Evolutionary conservation across 2,329 filamentous ascomycete genomes (phyloP).

Genomic region (Apiospora rasikravindrae): DNA sequence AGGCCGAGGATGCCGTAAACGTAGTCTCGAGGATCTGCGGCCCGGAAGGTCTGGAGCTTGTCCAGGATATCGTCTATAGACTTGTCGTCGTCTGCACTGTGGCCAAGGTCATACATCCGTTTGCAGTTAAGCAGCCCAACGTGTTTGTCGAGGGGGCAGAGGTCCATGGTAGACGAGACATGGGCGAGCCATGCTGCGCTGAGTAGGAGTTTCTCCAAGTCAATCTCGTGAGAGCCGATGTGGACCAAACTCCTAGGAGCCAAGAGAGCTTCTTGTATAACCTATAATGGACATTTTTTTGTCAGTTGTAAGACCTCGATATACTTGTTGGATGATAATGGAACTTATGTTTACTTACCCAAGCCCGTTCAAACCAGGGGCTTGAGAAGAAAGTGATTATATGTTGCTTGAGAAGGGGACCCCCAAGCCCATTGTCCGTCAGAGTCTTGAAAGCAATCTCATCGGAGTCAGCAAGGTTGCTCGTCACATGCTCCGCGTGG

Average conservation of each 20-base stretch:
- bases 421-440: background rate
- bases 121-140: background rate
- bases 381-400: background rate
- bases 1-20: background rate
- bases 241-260: background rate
- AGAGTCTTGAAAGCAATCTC: background rate
- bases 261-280: background rate
- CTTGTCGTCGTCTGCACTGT: background rate
- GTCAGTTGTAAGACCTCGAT: background rate
- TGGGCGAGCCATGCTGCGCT: background rate
- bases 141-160: background rate
- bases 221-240: background rate
- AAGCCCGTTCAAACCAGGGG: conserved; percentile 1
- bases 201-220: background rate
- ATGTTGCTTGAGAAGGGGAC: background rate
- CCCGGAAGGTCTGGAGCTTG: background rate
- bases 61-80: background rate
- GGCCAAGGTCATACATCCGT: background rate
- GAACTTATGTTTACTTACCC: background rate
- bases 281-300: background rate
- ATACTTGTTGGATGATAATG: too few relatives aligned
- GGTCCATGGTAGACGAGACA: background rate
- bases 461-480: background rate
- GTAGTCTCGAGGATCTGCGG: background rate
- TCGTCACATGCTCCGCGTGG: background rate